Evolutionary conservation across 1,284 basidiomycete species (phyloP).

Genomic region (Grifola frondosa): DNA sequence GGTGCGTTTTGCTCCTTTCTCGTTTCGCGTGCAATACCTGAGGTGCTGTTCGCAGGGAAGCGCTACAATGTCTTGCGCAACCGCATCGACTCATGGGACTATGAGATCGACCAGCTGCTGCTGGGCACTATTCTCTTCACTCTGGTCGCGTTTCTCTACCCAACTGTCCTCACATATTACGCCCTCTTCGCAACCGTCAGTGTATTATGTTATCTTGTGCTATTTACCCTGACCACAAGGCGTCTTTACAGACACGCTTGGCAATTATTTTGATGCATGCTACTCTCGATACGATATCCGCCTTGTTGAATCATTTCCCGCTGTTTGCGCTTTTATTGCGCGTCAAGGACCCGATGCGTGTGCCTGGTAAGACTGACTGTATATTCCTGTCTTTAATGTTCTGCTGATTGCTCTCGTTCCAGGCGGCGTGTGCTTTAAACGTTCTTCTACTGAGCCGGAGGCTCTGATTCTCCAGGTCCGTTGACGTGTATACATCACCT

Average conservation of each 20-base stretch:
- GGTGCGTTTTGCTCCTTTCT: constrained; percentile 48
- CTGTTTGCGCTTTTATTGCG: constrained; percentile 86
- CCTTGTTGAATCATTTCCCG: constrained; percentile 88
- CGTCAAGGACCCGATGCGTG: constrained; percentile 80
- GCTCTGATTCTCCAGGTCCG: constrained; percentile 18
- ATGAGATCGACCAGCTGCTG: constrained; percentile 91
- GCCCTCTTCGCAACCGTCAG: constrained; percentile 75
- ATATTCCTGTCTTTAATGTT: background rate
- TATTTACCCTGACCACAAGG: background rate
- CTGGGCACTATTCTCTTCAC: constrained; percentile 96
- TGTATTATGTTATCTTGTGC: background rate
- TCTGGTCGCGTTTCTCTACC: constrained; percentile 85
- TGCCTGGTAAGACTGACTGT: constrained; percentile 60
- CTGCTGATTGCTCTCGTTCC: background rate
- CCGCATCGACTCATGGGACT: constrained; percentile 86
- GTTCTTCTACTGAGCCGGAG: constrained; percentile 4
- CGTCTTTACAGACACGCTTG: constrained; percentile 54
- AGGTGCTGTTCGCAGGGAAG: constrained; percentile 51
- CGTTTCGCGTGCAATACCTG: background rate
- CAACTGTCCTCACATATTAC: constrained; percentile 89
- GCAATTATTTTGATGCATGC: constrained; percentile 60
- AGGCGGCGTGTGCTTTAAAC: constrained; percentile 19
- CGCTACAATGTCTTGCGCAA: constrained; percentile 81
- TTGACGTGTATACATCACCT: background rate
- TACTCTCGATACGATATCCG: constrained; percentile 60